phyloP scores from a whole-genome alignment of 2,329 filamentous ascomycete genomes.

The Chrysoporthe deuterocubensis region DNA sequence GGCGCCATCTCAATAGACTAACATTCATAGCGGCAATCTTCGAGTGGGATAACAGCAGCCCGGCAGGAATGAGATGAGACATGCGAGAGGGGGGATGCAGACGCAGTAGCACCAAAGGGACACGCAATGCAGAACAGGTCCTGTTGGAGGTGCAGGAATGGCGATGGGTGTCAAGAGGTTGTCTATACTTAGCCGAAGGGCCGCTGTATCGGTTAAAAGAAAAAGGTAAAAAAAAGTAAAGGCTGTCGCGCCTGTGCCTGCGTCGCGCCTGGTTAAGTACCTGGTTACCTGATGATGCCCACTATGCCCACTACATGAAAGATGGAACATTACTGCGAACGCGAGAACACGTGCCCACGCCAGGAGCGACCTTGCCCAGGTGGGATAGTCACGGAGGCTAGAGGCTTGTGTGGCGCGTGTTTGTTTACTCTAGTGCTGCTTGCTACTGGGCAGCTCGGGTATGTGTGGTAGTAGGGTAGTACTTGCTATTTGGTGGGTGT shows the following conservation, averaged over 20 bases:
- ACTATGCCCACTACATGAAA: neutral
- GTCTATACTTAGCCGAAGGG: neutral
- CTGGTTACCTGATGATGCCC: neutral
- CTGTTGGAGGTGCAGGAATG: neutral
- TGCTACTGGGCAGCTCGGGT: too few relatives aligned
- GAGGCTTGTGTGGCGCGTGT: too few relatives aligned
- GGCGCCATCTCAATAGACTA: constrained; percentile 24
- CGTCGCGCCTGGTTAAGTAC: neutral
- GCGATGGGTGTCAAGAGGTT: neutral
- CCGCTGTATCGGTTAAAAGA: neutral
- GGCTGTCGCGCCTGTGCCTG: neutral
- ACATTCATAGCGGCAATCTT: constrained; percentile 23
- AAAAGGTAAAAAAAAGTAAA: neutral
- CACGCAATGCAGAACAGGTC: too few relatives aligned
- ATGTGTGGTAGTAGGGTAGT: too few relatives aligned
- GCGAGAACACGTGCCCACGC: neutral
- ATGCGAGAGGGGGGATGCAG: neutral
- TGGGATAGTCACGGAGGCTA: neutral
- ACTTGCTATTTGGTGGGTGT: too few relatives aligned
- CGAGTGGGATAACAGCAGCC: neutral
- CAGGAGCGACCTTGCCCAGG: neutral
- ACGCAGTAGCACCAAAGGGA: too few relatives aligned
- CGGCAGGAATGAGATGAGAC: neutral
- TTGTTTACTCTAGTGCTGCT: too few relatives aligned
- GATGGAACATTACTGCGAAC: neutral